Evolutionary conservation across 83 land plant species (phyloP), one percentile per base, ranked within the genome.

Genomic region (Picea abies): DNA sequence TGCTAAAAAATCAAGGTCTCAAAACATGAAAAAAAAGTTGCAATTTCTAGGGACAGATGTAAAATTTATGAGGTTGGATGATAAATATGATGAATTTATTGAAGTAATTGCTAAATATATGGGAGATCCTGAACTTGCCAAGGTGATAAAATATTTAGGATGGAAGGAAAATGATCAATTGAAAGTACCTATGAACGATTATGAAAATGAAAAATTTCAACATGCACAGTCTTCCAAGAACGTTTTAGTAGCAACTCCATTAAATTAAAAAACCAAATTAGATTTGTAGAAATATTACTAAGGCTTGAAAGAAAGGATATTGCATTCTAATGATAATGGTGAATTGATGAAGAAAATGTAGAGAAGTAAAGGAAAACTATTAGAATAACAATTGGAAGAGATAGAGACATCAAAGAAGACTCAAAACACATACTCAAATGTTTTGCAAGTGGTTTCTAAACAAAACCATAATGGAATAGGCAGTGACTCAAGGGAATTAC

Each of bases 201-300:
- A 58, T 75, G 60, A 75, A 47, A 75, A 11, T 47, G n/a, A 17
- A 11, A 64, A 64, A 26, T 19, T 19, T 64, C 22, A 20, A n/a
- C 67, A 64, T 64, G 25, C 67, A 64, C 29, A 20, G 20, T 75
- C 80, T 56, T 64, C 35, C 35, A 52, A 75, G 11, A 32, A 17
- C n/a, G 44, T 58, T 75, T 41, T 14, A 22, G 56, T 47, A 58
- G 4, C 60, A 75, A 10, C 78, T 75, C 60, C 60, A 8, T 6
- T 47, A 25, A 47, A 8, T n/a, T 73, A 83, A 47, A 95, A 93
- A 84, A 93, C 88, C 29, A 96, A 89, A 82, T 83, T 90, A 65
- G 81, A 81, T 77, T 83, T 96, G 47, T 98, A 97, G 85, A 93
- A 84, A 60, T 94, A 96, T 88, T 97, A 20, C 86, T 97, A 26